Base-by-base conservation (phyloP, 371 early-diverging fungal genomes). In the Basidiobolus meristosporus region DNA sequence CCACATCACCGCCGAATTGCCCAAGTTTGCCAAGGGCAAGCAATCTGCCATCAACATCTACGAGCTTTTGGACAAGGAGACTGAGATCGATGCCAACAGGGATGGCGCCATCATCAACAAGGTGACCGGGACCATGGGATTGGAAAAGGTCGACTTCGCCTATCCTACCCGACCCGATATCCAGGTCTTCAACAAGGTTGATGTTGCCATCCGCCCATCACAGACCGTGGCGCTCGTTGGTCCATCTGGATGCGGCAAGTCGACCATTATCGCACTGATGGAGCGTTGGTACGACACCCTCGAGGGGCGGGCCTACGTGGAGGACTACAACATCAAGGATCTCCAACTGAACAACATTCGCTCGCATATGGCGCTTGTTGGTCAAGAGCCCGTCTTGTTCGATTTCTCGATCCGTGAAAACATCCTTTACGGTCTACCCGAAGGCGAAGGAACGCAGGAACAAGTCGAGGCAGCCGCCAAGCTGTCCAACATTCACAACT, bases 341-440 rank as follows among this genome's bases (percentile, higher is more conserved):
- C 64, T 77, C 47, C 56, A 62, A 29, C 51, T 82, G 29, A 51
- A 54, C 18, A 65, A 70, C 30, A 53, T 85, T 7, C 73, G 90
- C 34, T 47, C 65, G 6, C 66, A 75, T 37, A 68, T 91, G 56
- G 76, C 81, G 1, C 54, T 90, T 17, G 90, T 92, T 3, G 69
- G 77, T 31, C 95, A 97, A 58, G 90, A 90, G 52, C 88, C 88
- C 14, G 65, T 70, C 12, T 54, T 92, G 31, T 88, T 91, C 50
- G 77, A 79, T 53, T 63, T 75, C 54, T 69, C 85, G 1, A 73
- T 93, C 52, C 62, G 62, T 26, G 77, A 89, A 14, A 97, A 92
- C 55, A 81, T 93, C 31, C 56, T 68, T 0, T 77, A 70, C 39
- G 74, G 77, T 34, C 19, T 35, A 14, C 47, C 40, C 12, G 58